Evolutionary conservation across 1,284 basidiomycete genomes (phyloP).

Genomic region (Ganoderma multipileum): DNA sequence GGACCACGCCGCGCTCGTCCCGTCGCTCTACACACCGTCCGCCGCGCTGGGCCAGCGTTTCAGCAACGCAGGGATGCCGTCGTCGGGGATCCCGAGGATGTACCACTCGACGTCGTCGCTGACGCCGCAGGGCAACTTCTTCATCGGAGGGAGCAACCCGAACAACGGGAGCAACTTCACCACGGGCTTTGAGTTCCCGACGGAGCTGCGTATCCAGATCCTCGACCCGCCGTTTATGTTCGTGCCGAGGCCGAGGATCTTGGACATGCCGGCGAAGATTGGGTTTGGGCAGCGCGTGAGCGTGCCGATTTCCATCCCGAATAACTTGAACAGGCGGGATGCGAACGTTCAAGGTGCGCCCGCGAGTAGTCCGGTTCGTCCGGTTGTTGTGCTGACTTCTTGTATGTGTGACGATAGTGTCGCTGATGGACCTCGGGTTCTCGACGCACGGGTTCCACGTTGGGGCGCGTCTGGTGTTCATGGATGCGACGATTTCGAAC

Average conservation of each 20-base stretch:
- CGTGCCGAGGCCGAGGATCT: slow-evolving; percentile 43
- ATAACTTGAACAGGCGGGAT: neutral
- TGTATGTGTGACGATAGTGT: slow-evolving; percentile 35
- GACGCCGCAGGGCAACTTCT: slow-evolving; percentile 49
- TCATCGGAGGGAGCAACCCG: slow-evolving; percentile 58
- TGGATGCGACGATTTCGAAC: slow-evolving; percentile 45
- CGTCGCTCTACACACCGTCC: slow-evolving; percentile 57
- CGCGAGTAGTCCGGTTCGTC: neutral
- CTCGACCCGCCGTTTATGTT: slow-evolving; percentile 52
- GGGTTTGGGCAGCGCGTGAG: slow-evolving; percentile 47
- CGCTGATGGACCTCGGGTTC: slow-evolving; percentile 56
- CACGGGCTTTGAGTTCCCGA: slow-evolving; percentile 36
- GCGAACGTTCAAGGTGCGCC: slow-evolving; percentile 16
- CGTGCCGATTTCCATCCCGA: slow-evolving; percentile 42
- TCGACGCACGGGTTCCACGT: slow-evolving; percentile 54
- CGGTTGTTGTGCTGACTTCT: slow-evolving; percentile 1
- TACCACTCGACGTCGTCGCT: slow-evolving; percentile 52
- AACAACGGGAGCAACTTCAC: slow-evolving; percentile 41
- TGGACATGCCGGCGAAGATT: slow-evolving; percentile 45
- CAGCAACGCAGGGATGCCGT: slow-evolving; percentile 51
- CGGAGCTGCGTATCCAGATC: slow-evolving; percentile 55
- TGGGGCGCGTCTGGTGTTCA: slow-evolving; percentile 53
- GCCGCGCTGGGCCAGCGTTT: slow-evolving; percentile 55
- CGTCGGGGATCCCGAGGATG: slow-evolving; percentile 49
- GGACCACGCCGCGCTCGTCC: slow-evolving; percentile 50